These are phyloP conservation scores for Trichoderma harzianum DNA, from an alignment of 2,329 filamentous ascomycete species.

Conservation along the genomic window DNA sequence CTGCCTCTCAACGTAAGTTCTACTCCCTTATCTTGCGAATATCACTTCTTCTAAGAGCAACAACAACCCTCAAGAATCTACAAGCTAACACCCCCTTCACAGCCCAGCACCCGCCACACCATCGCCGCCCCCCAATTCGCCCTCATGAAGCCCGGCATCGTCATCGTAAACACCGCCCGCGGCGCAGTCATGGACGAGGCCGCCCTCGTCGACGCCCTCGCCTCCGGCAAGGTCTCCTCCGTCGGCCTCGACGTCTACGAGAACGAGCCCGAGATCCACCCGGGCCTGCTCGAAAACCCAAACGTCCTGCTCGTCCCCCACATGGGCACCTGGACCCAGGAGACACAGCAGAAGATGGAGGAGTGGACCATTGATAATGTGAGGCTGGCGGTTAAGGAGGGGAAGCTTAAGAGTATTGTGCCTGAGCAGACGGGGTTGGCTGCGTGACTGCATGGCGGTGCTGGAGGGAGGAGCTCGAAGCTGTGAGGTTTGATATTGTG, in stretches of 20 bases:
- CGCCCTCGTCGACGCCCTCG: slow-evolving; percentile 70
- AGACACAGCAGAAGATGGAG: slow-evolving; percentile 66
- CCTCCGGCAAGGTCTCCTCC: slow-evolving; percentile 65
- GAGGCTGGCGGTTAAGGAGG: slow-evolving; percentile 56
- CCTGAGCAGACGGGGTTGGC: slow-evolving; percentile 56
- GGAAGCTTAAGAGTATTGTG: slow-evolving; percentile 65
- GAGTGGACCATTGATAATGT: slow-evolving; percentile 72
- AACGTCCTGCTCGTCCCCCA: slow-evolving; percentile 75
- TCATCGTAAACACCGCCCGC: slow-evolving; percentile 79
- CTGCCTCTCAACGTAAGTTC: slow-evolving; percentile 72
- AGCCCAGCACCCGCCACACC: slow-evolving; percentile 67
- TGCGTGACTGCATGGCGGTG: not conserved
- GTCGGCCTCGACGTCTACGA: slow-evolving; percentile 81
- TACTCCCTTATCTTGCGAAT: not conserved
- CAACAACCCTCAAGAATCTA: not conserved
- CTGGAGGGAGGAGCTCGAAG: not conserved
- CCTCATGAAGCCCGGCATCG: slow-evolving; percentile 73
- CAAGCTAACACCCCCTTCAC: not conserved
- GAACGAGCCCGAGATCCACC: slow-evolving; percentile 73
- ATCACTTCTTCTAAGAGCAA: not conserved
- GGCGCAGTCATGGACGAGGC: slow-evolving; percentile 80
- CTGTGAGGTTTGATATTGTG: not conserved
- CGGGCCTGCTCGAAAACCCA: slow-evolving; percentile 65
- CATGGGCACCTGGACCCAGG: slow-evolving; percentile 80
- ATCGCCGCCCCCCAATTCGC: slow-evolving; percentile 68